Evolutionary conservation across 352 stramenopile genomes (phyloP).

Genomic region (Thraustotheca clavata): DNA sequence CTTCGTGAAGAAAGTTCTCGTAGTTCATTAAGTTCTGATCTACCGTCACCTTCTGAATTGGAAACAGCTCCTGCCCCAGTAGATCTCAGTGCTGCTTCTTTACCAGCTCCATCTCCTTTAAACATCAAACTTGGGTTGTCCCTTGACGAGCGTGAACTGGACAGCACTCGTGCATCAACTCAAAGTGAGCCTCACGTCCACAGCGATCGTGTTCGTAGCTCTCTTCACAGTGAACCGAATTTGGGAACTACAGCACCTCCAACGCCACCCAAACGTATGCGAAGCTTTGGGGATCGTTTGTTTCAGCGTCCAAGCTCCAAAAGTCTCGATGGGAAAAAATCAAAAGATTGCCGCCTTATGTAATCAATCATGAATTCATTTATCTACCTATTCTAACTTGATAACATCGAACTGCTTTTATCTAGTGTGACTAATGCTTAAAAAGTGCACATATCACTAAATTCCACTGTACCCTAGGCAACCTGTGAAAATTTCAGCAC

Average conservation of each 20-base stretch:
- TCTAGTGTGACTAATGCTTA: too few relatives aligned
- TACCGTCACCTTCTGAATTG: neutral
- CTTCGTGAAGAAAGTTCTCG: conserved; percentile 1
- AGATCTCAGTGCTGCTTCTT: too few relatives aligned
- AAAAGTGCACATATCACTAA: too few relatives aligned
- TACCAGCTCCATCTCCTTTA: neutral
- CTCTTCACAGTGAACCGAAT: neutral
- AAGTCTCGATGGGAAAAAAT: conserved; percentile 8
- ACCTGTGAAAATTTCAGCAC: too few relatives aligned
- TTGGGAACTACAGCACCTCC: neutral
- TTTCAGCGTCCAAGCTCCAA: conserved; percentile 21
- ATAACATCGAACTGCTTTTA: too few relatives aligned
- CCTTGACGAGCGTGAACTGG: neutral
- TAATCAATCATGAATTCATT: neutral
- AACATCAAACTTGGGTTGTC: neutral
- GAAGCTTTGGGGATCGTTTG: conserved; percentile 12
- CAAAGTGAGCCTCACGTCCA: neutral
- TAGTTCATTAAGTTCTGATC: neutral
- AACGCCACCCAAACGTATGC: conserved; percentile 6
- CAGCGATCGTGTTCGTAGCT: neutral
- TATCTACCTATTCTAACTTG: too few relatives aligned
- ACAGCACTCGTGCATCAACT: neutral
- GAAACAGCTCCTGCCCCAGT: neutral
- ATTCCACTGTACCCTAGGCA: too few relatives aligned
- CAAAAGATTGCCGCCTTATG: conserved; percentile 18